These are phyloP conservation scores for Anthoceros angustus DNA, from an alignment of 225 moss, liverwort and hornwort genomes.

Conservation along the genomic window DNA sequence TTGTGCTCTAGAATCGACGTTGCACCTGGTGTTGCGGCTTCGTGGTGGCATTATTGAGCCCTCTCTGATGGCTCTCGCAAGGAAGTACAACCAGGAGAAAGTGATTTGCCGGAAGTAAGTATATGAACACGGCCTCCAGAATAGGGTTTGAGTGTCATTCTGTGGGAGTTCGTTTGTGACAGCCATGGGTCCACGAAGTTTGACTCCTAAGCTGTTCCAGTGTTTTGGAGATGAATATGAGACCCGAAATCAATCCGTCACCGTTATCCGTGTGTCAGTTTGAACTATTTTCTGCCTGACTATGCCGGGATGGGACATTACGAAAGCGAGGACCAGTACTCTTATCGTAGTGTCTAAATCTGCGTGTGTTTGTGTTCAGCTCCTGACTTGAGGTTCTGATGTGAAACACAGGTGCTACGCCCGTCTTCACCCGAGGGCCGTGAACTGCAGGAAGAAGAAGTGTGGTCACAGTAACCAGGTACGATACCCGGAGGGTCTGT, in stretches of 20 bases:
- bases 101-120: conserved; percentile 93
- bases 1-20: conserved; percentile 31
- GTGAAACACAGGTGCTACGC: conserved; percentile 1
- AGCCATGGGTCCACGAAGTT: conserved; percentile 16
- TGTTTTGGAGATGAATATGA: conserved; percentile 24
- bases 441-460: conserved; percentile 90
- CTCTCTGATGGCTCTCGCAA: conserved; percentile 70
- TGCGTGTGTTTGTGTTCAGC: no score
- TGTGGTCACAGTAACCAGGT: conserved; percentile 93
- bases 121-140: no score
- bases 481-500: neutral
- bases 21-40: conserved; percentile 70
- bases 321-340: no score
- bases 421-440: conserved; percentile 71
- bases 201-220: conserved; percentile 14
- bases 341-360: no score
- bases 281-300: neutral
- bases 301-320: neutral
- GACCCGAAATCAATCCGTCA: conserved; percentile 6
- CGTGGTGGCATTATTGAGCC: conserved; percentile 87
- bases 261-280: neutral
- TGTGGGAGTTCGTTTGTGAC: neutral
- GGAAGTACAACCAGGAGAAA: conserved; percentile 91
- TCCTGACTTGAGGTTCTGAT: no score
- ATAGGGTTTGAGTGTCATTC: neutral